Evolutionary conservation across 257 asterid genomes (phyloP).

Genomic region (Knoxia roxburghii): DNA sequence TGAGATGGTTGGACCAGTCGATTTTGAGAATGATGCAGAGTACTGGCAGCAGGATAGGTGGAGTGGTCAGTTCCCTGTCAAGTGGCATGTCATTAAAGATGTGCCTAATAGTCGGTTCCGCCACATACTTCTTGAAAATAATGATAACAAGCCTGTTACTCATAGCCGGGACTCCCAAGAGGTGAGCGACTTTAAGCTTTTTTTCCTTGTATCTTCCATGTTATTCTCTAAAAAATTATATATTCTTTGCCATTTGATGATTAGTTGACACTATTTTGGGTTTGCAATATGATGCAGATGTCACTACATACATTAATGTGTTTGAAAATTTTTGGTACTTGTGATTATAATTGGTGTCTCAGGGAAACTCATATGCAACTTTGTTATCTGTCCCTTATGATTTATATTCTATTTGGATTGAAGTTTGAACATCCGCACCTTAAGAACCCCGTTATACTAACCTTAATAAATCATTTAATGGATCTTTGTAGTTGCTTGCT

Average conservation of each 20-base stretch:
- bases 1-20: conserved; percentile 92
- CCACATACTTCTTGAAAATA: conserved; percentile 86
- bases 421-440: no score
- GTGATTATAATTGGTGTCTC: background rate
- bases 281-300: background rate
- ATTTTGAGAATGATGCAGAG: conserved; percentile 88
- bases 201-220: conserved; percentile 3
- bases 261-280: conserved; percentile 5
- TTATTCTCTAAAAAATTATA: background rate
- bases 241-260: conserved; percentile 1
- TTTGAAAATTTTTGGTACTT: background rate
- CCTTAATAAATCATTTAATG: background rate
- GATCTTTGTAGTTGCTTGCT: background rate
- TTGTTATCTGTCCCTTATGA: no score
- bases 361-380: background rate
- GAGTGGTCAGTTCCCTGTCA: conserved; percentile 98
- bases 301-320: background rate
- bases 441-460: no score
- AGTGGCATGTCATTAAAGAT: conserved; percentile 90
- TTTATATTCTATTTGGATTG: no score
- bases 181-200: conserved; percentile 37
- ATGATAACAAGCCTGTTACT: conserved; percentile 98
- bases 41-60: conserved; percentile 99
- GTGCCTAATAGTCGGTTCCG: conserved; percentile 94
- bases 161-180: conserved; percentile 99